A percentile compares a stretch with the other conserved stretches of the same genome.
These are phyloP conservation scores for Rhytidiadelphus loreus DNA, from an alignment of 225 moss, liverwort and hornwort genomes.

Conservation along the genomic window DNA sequence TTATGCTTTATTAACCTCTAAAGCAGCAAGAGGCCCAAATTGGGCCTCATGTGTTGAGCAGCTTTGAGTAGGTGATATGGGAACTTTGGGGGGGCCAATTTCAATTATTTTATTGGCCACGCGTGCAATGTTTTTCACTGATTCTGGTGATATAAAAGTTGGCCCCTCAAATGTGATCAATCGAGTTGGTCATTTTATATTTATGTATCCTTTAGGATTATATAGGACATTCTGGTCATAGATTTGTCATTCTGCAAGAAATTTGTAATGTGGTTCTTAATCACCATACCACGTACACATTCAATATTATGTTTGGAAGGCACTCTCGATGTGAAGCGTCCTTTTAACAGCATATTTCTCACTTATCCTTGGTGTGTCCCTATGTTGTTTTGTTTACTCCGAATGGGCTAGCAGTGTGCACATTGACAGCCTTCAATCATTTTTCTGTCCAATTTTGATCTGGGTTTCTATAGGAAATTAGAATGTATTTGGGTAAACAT, in stretches of 20 bases:
- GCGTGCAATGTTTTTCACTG: background rate
- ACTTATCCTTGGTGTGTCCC: background rate
- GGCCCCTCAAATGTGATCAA: background rate
- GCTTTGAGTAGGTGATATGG: background rate
- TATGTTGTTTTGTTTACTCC: background rate
- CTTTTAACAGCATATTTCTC: background rate
- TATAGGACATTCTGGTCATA: background rate
- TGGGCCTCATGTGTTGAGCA: background rate
- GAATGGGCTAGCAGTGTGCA: background rate
- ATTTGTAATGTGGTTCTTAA: background rate
- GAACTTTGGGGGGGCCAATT: background rate
- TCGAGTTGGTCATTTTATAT: background rate
- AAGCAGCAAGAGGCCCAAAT: background rate
- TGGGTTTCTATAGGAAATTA: background rate
- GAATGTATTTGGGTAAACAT: background rate
- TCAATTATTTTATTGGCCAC: background rate
- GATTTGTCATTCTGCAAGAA: background rate
- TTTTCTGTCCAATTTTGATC: background rate
- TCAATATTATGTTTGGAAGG: background rate
- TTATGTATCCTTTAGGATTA: background rate
- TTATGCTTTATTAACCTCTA: background rate
- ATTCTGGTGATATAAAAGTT: background rate
- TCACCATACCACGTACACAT: background rate
- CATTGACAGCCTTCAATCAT: background rate
- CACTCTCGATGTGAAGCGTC: background rate